Conservation (phyloP, 2,329 filamentous ascomycete genomes). For the Monosporascus ibericus region DNA sequence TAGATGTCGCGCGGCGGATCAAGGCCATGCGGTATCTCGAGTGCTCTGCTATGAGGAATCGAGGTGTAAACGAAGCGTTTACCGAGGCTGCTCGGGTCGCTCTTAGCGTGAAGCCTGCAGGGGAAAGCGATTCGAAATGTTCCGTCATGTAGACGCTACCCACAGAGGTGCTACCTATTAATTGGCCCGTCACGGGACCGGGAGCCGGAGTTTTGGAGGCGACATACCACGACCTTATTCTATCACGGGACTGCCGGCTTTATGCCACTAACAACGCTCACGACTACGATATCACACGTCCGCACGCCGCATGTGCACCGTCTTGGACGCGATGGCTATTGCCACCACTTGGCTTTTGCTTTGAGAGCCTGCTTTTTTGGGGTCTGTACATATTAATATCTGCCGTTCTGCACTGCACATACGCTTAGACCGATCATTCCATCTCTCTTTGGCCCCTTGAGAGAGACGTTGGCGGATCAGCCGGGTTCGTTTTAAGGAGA, state of each 20-base stretch:
- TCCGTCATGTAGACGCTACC: constrained; percentile 43
- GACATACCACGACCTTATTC: background rate
- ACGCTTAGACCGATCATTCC: background rate
- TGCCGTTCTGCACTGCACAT: background rate
- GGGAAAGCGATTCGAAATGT: constrained; percentile 54
- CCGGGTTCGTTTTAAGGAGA: no score
- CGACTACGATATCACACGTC: background rate
- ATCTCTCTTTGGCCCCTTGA: background rate
- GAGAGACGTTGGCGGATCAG: no score
- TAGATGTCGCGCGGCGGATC: constrained; percentile 87
- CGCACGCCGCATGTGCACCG: no score
- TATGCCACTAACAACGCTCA: background rate
- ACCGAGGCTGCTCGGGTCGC: constrained; percentile 96
- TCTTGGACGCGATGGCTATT: no score
- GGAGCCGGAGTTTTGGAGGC: background rate
- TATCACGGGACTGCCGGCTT: background rate
- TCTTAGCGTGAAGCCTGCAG: constrained; percentile 62
- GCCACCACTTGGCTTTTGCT: background rate
- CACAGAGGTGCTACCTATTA: background rate
- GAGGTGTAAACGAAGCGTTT: constrained; percentile 97
- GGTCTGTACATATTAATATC: background rate
- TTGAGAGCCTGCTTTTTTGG: background rate
- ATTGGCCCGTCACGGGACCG: background rate
- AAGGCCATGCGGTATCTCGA: constrained; percentile 92
- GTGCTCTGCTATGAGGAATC: constrained; percentile 97